phyloP scores from a whole-genome alignment of 495 filamentous ascomycete genomes.

The Penicillium cosmopolitanum region DNA sequence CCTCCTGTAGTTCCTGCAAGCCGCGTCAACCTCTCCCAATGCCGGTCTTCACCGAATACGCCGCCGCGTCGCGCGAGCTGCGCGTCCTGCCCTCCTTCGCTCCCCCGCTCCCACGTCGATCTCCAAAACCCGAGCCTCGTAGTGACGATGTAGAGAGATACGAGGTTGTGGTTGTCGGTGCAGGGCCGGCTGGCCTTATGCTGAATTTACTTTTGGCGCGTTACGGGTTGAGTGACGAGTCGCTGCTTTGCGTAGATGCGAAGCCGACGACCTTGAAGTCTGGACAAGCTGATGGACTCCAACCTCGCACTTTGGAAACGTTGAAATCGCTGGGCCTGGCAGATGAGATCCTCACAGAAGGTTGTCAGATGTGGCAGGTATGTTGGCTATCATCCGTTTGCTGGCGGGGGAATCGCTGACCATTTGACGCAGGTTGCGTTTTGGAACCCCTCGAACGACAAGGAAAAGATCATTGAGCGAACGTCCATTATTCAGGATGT shows the following conservation, averaged over 20 bases:
- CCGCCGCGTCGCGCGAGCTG: constrained; percentile 41
- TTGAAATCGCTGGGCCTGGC: constrained; percentile 48
- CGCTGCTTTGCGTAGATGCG: constrained; percentile 51
- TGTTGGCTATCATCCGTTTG: background rate
- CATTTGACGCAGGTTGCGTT: constrained; percentile 44
- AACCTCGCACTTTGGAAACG: constrained; percentile 67
- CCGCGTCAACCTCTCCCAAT: constrained; percentile 22
- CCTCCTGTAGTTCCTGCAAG: background rate
- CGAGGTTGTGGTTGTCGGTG: constrained; percentile 50
- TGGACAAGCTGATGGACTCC: constrained; percentile 68
- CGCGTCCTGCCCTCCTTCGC: constrained; percentile 48
- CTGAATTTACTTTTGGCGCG: constrained; percentile 50
- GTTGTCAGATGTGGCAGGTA: constrained; percentile 41
- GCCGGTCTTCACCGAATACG: constrained; percentile 51
- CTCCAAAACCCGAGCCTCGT: constrained; percentile 16
- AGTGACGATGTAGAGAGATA: constrained; percentile 31
- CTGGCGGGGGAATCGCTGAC: background rate
- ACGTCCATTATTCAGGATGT: constrained; percentile 54
- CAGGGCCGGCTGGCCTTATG: constrained; percentile 55
- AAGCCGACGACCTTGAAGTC: constrained; percentile 47
- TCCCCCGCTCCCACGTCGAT: constrained; percentile 43
- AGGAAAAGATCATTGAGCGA: constrained; percentile 53
- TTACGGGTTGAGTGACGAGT: constrained; percentile 48
- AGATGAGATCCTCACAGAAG: constrained; percentile 43
- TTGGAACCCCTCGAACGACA: constrained; percentile 53